These are phyloP conservation scores for Pistacia integerrima DNA, from an alignment of 345 rosid genomes.

Conservation along the genomic window DNA sequence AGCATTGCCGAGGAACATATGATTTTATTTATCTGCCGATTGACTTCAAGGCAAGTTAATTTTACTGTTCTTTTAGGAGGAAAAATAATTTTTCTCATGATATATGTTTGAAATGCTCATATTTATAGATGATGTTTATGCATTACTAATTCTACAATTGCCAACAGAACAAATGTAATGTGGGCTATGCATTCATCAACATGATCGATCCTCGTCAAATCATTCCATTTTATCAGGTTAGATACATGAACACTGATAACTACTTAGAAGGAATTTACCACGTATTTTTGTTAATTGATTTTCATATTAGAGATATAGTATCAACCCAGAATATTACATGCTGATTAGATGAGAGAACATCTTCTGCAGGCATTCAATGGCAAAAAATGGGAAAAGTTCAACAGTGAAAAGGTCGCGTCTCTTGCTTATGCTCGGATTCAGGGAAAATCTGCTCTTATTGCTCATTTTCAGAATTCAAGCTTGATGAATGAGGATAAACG, in stretches of 20 bases:
- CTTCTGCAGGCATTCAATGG: slow-evolving; percentile 77
- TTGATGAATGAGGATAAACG: slow-evolving; percentile 95
- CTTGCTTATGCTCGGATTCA: slow-evolving; percentile 90
- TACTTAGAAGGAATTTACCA: not conserved
- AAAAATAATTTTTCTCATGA: not conserved
- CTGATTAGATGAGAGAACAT: not conserved
- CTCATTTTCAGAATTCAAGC: slow-evolving; percentile 94
- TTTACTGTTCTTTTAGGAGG: slow-evolving; percentile 8
- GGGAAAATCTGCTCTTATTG: slow-evolving; percentile 83
- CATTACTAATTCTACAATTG: slow-evolving; percentile 14
- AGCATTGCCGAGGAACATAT: slow-evolving; percentile 71
- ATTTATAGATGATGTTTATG: not conserved
- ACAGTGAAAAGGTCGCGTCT: slow-evolving; percentile 86
- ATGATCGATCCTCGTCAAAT: slow-evolving; percentile 78
- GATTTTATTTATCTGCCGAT: slow-evolving; percentile 83
- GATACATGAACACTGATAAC: not conserved
- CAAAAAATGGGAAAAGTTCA: slow-evolving; percentile 91
- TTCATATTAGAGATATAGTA: not conserved
- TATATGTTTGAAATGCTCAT: slow-evolving; percentile 4
- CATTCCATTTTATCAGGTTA: slow-evolving; percentile 70
- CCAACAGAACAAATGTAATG: slow-evolving; percentile 87
- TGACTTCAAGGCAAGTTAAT: slow-evolving; percentile 71
- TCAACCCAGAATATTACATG: not conserved
- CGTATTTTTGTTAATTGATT: not conserved
- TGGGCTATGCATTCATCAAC: slow-evolving; percentile 92